These are phyloP conservation scores for Cladosporium oxysporum DNA, from an alignment of 2,329 filamentous ascomycete species.

Conservation along the genomic window DNA sequence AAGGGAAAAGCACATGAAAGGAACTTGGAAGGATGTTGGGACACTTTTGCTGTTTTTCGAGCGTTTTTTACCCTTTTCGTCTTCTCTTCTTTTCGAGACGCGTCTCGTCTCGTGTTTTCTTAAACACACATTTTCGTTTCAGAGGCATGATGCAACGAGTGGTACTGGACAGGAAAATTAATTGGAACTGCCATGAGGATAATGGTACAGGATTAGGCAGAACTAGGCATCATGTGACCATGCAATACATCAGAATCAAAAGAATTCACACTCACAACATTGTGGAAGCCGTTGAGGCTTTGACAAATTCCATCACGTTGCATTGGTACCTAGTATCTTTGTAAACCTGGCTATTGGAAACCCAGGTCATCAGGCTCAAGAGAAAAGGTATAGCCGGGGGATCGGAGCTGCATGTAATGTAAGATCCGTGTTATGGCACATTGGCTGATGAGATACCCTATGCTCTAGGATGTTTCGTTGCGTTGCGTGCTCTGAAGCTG, in stretches of 20 bases:
- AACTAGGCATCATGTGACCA: slow-evolving; percentile 11
- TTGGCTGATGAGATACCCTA: too few species aligned
- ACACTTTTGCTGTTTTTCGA: slow-evolving; percentile 20
- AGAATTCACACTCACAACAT: not conserved
- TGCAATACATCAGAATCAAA: slow-evolving; percentile 14
- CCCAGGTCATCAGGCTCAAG: too few species aligned
- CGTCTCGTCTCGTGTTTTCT: slow-evolving; percentile 2
- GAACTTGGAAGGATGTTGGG: slow-evolving; percentile 8
- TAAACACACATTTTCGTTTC: not conserved
- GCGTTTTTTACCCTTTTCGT: slow-evolving; percentile 10
- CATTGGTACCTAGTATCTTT: too few species aligned
- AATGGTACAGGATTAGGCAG: not conserved
- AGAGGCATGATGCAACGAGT: not conserved
- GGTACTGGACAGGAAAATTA: not conserved
- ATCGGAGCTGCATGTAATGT: too few species aligned
- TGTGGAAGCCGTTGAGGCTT: not conserved
- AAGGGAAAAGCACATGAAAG: slow-evolving; percentile 9
- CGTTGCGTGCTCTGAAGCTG: too few species aligned
- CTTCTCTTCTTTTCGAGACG: slow-evolving; percentile 10
- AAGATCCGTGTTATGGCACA: too few species aligned
- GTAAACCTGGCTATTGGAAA: not conserved
- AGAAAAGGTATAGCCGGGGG: too few species aligned
- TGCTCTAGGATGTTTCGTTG: too few species aligned
- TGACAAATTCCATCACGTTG: not conserved
- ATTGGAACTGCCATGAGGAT: not conserved